Conservation (phyloP, 2,329 filamentous ascomycete species). For the Chaetomium globosum region DNA sequence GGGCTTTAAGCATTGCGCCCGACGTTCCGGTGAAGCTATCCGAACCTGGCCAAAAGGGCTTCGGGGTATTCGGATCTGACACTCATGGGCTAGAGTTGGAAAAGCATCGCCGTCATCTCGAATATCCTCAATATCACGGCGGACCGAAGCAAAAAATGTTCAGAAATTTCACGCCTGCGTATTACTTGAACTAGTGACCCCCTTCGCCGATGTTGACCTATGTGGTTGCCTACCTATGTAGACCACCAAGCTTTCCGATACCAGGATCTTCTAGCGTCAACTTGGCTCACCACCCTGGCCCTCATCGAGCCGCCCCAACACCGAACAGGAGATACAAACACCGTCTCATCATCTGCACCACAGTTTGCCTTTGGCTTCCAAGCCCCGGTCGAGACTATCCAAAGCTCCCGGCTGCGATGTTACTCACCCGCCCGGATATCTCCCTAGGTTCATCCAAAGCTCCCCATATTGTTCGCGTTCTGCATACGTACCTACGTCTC, state of each 20-base stretch:
- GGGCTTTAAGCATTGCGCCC: constrained; percentile 13
- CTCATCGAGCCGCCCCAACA: background rate
- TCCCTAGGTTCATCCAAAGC: background rate
- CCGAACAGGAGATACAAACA: background rate
- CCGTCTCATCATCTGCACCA: background rate
- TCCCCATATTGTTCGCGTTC: background rate
- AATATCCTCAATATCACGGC: background rate
- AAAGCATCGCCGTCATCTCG: background rate
- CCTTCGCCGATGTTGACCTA: background rate
- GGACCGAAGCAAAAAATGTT: background rate
- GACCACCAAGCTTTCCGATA: background rate
- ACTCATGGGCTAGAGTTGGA: background rate
- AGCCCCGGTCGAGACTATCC: background rate
- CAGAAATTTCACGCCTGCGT: background rate
- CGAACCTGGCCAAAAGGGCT: background rate
- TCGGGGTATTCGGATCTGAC: background rate
- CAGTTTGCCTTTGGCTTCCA: background rate
- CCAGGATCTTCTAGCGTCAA: background rate
- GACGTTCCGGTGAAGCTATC: constrained; percentile 15
- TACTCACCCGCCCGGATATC: background rate
- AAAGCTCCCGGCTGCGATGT: background rate
- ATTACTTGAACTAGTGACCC: background rate
- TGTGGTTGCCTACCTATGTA: background rate
- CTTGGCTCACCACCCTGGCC: background rate
- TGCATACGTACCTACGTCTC: background rate